Base-by-base conservation (phyloP, 202 grass and related monocot species). In the Zizania palustris region DNA sequence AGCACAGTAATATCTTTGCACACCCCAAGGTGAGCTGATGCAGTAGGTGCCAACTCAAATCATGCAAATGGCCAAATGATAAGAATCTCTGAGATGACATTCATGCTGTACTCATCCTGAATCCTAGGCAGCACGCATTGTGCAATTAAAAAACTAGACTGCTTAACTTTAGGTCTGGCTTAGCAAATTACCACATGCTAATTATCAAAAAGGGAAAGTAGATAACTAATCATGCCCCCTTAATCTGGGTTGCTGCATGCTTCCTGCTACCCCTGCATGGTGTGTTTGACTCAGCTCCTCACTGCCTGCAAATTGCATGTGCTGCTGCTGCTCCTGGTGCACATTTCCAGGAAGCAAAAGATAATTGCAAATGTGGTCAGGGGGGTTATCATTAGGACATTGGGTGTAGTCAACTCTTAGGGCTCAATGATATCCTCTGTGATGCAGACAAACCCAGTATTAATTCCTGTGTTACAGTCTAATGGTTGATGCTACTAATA, bases 361-460 rank as follows among this genome's bases (percentile, higher is more conserved):
- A 46, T 84, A 60, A 85, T 85, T 85, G 61, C 61, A 56, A 53
- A 60, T 66, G 71, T 75, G 57, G 84, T 84, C 81, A 39, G 51
- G 79, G 72, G 84, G 59, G 45, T 10, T 67, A 81, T 80, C 43
- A 76, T 88, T 72, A 76, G 77, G 59, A 61, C 65, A 72, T 9
- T 36, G 39, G 48, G 59, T 71, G n/a, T n/a, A 66, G 86, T 88
- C 86, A 88, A 88, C 86, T 88, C 77, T 68, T 67, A 81, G 72
- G 77, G 44, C 82, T 81, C 66, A 85, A 85, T 85, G 82, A 85
- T 88, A 54, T 11, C 66, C 50, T 67, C 59, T 37, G 55, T 88
- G 86, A 88, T 81, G 81, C 82, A 88, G 82, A 88, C 82, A 88
- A 85, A 77, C 51, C 77, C 82, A 84, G 72, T 81, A 77, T 85